Percentiles rank a stretch among this genome's conserved stretches.
These are phyloP conservation scores for Maudiozyma bulderi DNA, from an alignment of 805 yeast genomes.

Conservation along the genomic window DNA sequence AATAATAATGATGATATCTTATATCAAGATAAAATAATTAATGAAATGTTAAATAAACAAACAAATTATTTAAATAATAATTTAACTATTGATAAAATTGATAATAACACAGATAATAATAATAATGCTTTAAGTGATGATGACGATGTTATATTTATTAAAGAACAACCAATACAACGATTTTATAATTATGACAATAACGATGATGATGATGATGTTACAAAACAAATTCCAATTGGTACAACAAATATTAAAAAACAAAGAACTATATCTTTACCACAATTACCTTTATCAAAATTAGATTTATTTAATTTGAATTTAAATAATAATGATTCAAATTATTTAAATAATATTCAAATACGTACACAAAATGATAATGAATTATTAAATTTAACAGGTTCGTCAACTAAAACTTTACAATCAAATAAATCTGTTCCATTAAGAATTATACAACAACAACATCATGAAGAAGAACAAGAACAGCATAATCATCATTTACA, in stretches of 20 bases:
- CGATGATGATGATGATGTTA: background rate
- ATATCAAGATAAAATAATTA: background rate
- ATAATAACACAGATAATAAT: background rate
- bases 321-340: background rate
- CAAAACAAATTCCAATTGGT: background rate
- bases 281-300: conserved; percentile 40
- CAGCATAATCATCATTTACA: too few species aligned
- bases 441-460: conserved; percentile 8
- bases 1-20: background rate
- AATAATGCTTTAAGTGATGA: conserved; percentile 7
- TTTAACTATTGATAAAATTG: conserved; percentile 7
- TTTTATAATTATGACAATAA: background rate
- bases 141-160: conserved; percentile 24
- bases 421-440: conserved; percentile 22
- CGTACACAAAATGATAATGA: conserved; percentile 25
- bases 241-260: conserved; percentile 22
- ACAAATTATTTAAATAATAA: conserved; percentile 16
- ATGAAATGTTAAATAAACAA: conserved; percentile 20
- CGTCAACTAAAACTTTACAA: conserved; percentile 25
- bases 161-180: conserved; percentile 20
- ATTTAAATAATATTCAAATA: background rate
- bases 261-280: conserved; percentile 47
- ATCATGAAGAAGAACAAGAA: background rate
- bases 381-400: conserved; percentile 24
- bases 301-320: conserved; percentile 1